phyloP scores from a whole-genome alignment of 2,329 filamentous ascomycete genomes.

The Talaromyces sp. region DNA sequence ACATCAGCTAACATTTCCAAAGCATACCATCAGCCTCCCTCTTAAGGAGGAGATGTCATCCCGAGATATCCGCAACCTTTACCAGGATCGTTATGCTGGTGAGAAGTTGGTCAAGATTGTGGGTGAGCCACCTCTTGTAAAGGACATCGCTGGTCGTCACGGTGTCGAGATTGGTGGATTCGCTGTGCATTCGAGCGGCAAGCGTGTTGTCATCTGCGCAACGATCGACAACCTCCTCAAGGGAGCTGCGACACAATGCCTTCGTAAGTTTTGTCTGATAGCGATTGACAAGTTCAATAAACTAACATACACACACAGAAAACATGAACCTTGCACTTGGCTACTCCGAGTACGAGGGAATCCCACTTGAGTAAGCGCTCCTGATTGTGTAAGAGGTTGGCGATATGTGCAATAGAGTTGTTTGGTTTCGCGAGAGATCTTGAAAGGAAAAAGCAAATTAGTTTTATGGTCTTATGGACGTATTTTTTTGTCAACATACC shows the following conservation, averaged over 20 bases:
- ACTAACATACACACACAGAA: conserved; percentile 51
- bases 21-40: conserved; percentile 85
- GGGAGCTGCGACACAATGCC: conserved; percentile 87
- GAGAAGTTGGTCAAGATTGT: conserved; percentile 93
- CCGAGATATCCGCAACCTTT: conserved; percentile 88
- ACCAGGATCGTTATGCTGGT: conserved; percentile 92
- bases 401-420: conserved; percentile 13
- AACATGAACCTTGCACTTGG: conserved; percentile 94
- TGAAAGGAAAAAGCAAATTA: conserved; percentile 9
- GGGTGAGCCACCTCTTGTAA: conserved; percentile 83
- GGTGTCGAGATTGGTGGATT: conserved; percentile 93
- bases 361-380: conserved; percentile 57
- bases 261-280: conserved; percentile 62
- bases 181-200: conserved; percentile 84
- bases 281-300: neutral
- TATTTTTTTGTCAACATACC: conserved; percentile 21
- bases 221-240: conserved; percentile 94
- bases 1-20: neutral
- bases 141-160: conserved; percentile 79
- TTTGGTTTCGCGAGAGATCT: neutral
- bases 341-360: conserved; percentile 84
- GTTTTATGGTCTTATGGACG: conserved; percentile 7
- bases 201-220: conserved; percentile 88
- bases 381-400: neutral
- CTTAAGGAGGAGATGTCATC: conserved; percentile 83